These are phyloP conservation scores for Microcyclosporella mali DNA, from an alignment of 2,329 filamentous ascomycete species.

Conservation along the genomic window DNA sequence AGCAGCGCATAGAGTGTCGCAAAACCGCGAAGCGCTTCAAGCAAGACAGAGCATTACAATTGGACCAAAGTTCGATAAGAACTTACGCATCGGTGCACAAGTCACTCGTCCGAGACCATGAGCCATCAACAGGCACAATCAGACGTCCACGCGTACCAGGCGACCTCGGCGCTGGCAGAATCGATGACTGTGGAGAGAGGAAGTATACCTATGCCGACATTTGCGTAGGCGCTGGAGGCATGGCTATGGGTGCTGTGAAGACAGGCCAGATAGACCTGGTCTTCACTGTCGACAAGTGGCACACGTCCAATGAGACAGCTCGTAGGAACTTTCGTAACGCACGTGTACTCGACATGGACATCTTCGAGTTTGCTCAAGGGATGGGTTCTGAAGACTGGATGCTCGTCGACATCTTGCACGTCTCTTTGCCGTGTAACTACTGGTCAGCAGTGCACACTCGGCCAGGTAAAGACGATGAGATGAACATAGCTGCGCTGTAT, in stretches of 20 bases:
- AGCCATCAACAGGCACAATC: no score
- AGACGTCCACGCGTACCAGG: not conserved
- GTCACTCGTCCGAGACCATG: no score
- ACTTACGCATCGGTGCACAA: no score
- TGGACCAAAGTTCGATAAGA: no score
- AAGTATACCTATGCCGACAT: conserved; percentile 58
- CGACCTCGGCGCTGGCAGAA: no score
- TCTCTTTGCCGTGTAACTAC: conserved; percentile 71
- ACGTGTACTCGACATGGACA: conserved; percentile 9
- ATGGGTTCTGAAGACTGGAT: conserved; percentile 17
- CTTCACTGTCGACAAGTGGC: conserved; percentile 52
- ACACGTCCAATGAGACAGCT: conserved; percentile 54
- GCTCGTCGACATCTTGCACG: conserved; percentile 61
- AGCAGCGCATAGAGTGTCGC: not conserved
- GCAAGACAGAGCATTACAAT: no score
- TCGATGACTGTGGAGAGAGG: no score
- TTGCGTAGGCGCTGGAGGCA: conserved; percentile 68
- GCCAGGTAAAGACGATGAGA: conserved; percentile 54
- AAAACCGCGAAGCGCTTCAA: no score
- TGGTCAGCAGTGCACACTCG: conserved; percentile 67
- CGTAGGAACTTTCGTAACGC: conserved; percentile 49
- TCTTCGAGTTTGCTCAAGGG: conserved; percentile 45
- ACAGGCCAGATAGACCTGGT: conserved; percentile 55
- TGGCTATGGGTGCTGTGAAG: conserved; percentile 55
- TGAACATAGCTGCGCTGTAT: conserved; percentile 56